A percentile compares a stretch with the other conserved stretches of the same genome.
phyloP scores from a whole-genome alignment of 257 asterid genomes.

The Haberlea rhodopensis region DNA sequence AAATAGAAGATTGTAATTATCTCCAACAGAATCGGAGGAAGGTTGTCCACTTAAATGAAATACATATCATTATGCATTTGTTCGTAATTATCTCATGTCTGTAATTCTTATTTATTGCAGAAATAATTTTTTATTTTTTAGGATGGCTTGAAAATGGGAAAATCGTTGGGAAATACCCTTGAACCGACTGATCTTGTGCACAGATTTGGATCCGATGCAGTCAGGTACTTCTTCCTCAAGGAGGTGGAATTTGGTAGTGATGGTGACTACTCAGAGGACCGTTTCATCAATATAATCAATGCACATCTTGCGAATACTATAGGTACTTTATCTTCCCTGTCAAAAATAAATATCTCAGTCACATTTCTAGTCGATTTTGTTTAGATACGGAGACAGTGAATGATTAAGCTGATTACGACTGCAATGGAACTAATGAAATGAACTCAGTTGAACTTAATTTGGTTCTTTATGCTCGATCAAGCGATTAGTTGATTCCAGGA shows the following conservation, averaged over 20 bases:
- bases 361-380: conserved; percentile 9
- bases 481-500: background rate
- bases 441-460: conserved; percentile 8
- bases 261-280: conserved; percentile 96
- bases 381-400: background rate
- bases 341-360: conserved; percentile 7
- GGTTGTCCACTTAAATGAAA: background rate
- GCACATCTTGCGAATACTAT: conserved; percentile 95
- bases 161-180: conserved; percentile 86
- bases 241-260: conserved; percentile 94
- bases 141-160: conserved; percentile 99
- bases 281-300: conserved; percentile 75
- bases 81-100: conserved; percentile 13
- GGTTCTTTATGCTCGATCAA: background rate
- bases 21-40: no score
- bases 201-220: conserved; percentile 92
- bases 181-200: conserved; percentile 87
- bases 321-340: conserved; percentile 44
- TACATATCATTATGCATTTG: background rate
- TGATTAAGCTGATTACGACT: background rate
- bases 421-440: background rate
- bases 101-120: conserved; percentile 31
- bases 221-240: conserved; percentile 90
- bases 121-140: conserved; percentile 37
- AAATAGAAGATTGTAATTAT: no score